Evolutionary conservation across 176 grass and related monocot species (phyloP), one percentile per base, ranked within the genome.

Genomic region (Eragrostis nindensis): DNA sequence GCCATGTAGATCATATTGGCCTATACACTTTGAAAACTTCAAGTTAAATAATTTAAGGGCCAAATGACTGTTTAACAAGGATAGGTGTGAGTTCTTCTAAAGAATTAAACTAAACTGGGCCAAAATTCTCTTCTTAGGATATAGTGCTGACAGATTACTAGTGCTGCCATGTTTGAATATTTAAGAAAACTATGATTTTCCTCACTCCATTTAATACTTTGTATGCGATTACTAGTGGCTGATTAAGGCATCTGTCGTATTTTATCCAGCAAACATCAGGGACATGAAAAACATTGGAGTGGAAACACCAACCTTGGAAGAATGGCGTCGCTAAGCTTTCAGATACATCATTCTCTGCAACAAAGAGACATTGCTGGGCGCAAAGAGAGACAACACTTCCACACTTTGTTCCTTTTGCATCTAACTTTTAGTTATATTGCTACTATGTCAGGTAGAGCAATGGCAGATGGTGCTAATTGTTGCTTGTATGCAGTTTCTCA

Each of bases 251-350:
- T 39, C 68, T 86, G 32, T 21, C 32, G 18, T 84, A 32, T 68
- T 70, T 86, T 43, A 50, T 49, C n/a, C 87, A 97, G 94, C 85
- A 68, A 97, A 94, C 66, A 97, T 94, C 47, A 86, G 85, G 86
- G 94, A 97, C 65, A 97, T 97, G 89, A 87, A 97, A 83, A 94
- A 85, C 47, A 79, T 97, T 27, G 89, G 92, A 77, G 89, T 92
- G 40, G 85, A 88, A 10, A 87, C 92, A 46, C 87, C 89, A 63
- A 94, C 92, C 44, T 82, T 97, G 69, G 74, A 89, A 66, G 94
- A 97, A 82, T 97, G 94, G 94, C 81, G 86, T 30, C 79, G 27
- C 57, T 92, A 45, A 66, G 64, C 44, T 84, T 15, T 42, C 0
- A 12, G n/a, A 3, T n/a, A 9, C 42, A 36, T 8, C 39, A 43